Evolutionary conservation across 1,284 basidiomycete genomes (phyloP).

Genomic region (Cutaneotrichosporon sp.): DNA sequence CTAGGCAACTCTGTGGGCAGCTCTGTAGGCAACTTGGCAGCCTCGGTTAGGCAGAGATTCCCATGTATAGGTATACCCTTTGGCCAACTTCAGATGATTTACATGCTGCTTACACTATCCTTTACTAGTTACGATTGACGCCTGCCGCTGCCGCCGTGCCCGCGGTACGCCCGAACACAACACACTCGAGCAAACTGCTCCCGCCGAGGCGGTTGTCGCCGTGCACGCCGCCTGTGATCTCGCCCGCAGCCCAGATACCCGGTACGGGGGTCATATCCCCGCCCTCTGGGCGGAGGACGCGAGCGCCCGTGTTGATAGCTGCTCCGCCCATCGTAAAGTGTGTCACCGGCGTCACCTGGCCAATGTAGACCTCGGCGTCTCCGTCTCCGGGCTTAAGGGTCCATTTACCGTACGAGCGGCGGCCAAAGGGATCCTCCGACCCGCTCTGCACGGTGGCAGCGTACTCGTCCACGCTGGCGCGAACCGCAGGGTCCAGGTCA

Average conservation of each 20-base stretch:
- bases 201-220: constrained; percentile 25
- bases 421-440: constrained; percentile 10
- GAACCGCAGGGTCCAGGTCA: constrained; percentile 3
- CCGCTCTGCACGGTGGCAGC: constrained; percentile 7
- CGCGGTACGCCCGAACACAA: constrained; percentile 20
- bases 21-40: not conserved
- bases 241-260: constrained; percentile 19
- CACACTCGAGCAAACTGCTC: constrained; percentile 20
- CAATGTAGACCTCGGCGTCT: constrained; percentile 18
- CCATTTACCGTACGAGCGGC: constrained; percentile 15
- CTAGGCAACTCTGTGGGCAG: not conserved
- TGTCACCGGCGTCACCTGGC: constrained; percentile 17
- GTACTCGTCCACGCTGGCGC: constrained; percentile 14
- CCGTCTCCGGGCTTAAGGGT: constrained; percentile 8
- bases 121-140: not conserved
- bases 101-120: not conserved
- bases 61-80: not conserved
- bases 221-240: constrained; percentile 23
- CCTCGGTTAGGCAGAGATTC: not conserved
- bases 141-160: constrained; percentile 10
- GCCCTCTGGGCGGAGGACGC: constrained; percentile 7
- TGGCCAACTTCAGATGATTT: not conserved
- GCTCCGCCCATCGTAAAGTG: constrained; percentile 26
- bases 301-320: constrained; percentile 11
- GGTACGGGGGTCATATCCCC: not conserved